Conservation (phyloP, 768 basidiomycete species). For the Calocybe cyanea region DNA sequence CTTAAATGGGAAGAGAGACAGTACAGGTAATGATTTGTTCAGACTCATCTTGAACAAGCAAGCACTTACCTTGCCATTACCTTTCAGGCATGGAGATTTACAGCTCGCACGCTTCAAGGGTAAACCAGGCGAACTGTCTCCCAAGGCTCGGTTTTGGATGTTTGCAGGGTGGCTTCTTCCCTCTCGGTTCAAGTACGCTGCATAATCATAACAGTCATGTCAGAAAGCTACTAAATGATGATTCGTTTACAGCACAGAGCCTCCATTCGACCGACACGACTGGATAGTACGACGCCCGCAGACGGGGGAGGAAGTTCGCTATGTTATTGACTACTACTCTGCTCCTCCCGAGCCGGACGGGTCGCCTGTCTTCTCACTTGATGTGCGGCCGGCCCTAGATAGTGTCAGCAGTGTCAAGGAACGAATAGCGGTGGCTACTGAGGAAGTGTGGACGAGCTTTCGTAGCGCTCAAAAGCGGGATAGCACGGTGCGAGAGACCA, state of each 20-base stretch:
- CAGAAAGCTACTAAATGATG: too few species aligned
- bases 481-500: slow-evolving; percentile 15
- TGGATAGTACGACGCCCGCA: slow-evolving; percentile 86
- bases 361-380: slow-evolving; percentile 91
- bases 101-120: slow-evolving; percentile 86
- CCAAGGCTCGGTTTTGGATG: slow-evolving; percentile 87
- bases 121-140: slow-evolving; percentile 87
- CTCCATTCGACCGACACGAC: slow-evolving; percentile 97
- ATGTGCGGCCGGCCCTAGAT: slow-evolving; percentile 94
- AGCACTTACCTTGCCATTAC: neutral
- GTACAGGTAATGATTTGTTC: slow-evolving; percentile 45
- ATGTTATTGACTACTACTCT: slow-evolving; percentile 98
- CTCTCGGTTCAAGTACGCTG: slow-evolving; percentile 78
- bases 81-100: slow-evolving; percentile 56
- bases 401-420: slow-evolving; percentile 72
- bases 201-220: neutral
- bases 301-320: slow-evolving; percentile 81
- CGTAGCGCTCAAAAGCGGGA: slow-evolving; percentile 30
- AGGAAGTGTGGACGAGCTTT: slow-evolving; percentile 58
- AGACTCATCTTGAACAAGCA: neutral
- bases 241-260: slow-evolving; percentile 62
- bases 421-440: slow-evolving; percentile 65
- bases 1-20: slow-evolving; percentile 83
- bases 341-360: slow-evolving; percentile 88
- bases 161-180: slow-evolving; percentile 89